Base-by-base conservation (phyloP, 176 grass and related monocot species). In the Echinochloa phyllopogon region DNA sequence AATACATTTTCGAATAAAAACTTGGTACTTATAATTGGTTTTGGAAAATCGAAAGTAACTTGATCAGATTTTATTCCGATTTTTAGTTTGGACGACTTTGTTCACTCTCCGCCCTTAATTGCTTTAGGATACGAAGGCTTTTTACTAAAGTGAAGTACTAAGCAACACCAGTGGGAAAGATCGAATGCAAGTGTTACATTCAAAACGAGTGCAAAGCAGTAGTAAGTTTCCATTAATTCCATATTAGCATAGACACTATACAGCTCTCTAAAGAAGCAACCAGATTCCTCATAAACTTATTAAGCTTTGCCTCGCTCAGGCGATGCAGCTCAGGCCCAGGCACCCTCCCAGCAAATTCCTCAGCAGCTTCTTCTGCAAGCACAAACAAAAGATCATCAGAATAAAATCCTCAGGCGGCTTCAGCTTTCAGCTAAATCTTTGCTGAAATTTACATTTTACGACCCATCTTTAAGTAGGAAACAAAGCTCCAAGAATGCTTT, bases 361-460 rank as follows among this genome's bases (percentile, higher is more conserved):
- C 74, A 94, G 69, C 44, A 92, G 56, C 70, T 89, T 97, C 84
- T 94, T 97, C 95, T 97, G 90, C 92, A 91, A 91, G 67, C 21
- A 85, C 41, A 75, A 92, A 85, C 39, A 62, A 39, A 65, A 70
- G 9, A 57, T 55, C 38, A 29, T 71, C 23, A 82, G 79, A 80
- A 44, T 2, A 69, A 69, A 65, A 51, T 40, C 9, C 21, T 1
- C 37, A 76, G n/a, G 2, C 21, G n/a, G 2, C 21, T 23, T 75
- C 41, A 66, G 8, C 8, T 18, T 45, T 75, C 48, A 59, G 6
- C 23, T 39, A 37, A 59, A 45, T 62, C 13, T 38, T 53, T 21
- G 4, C 5, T 43, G 11, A n/a, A 45, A 57, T 84, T 84, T 36
- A 56, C 60, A 57, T 1, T 44, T 17, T 4, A 38, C 29, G 1